Evolutionary conservation across 176 grass and related monocot species (phyloP), one percentile per base, ranked within the genome.

Genomic region (Rhynchospora tenuis): DNA sequence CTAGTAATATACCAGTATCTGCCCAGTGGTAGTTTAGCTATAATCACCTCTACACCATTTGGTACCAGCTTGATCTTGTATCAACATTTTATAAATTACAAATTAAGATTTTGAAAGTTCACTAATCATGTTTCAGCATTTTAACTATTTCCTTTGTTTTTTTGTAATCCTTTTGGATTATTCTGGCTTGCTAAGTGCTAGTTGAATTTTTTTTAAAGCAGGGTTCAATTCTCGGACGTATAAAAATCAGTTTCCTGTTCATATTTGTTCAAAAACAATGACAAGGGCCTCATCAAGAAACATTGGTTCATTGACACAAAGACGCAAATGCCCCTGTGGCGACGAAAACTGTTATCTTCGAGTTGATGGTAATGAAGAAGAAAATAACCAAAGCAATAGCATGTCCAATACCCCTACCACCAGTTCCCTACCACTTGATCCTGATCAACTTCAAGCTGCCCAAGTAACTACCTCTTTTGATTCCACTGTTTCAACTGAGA

Each of bases 311-410:
- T 22, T 87, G 19, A 85, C 67, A 33, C 82, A 81, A 85, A 87
- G 67, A 56, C 85, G 57, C 28, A 79, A 38, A 76, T 90, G 89
- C 59, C 89, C 89, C 0, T 90, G 89, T 63, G 77, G 82, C 6
- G 89, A 90, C 42, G 83, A 87, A 7, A 59, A 90, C 73, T 90
- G 89, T 80, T 85, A 82, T 81, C 67, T 87, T 24, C 59, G 75
- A 48, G 67, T 81, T 22, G 77, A 87, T 26, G 81, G 29, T 54
- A 65, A 87, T 46, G 88, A 90, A 79, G 88, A 90, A 81, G 85
- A 90, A 51, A 54, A 70, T 55, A 75, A 29, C 45, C 47, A 52
- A 54, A 75, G 72, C 47, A 55, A 4, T 13, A 54, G 6, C 47
- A 52, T 10, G 22, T 43, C 2, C 55, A 61, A 43, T 27, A 82